Evolutionary conservation across 441 rosid species (phyloP).

Genomic region (Lepidium campestre): DNA sequence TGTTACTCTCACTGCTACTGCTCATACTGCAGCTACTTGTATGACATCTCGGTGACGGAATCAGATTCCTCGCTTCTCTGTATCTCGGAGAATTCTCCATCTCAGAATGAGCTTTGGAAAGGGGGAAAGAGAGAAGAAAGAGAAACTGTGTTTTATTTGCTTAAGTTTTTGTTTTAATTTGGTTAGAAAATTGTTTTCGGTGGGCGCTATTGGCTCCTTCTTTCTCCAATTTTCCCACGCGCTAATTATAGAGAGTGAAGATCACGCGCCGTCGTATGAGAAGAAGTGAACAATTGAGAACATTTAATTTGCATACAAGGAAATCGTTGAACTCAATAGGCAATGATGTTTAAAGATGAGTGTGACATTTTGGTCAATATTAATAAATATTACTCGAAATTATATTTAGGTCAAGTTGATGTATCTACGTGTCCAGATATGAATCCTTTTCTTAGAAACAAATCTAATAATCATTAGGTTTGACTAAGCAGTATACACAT

Average conservation of each 20-base stretch:
- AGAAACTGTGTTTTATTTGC: slow-evolving; percentile 5
- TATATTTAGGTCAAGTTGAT: neutral
- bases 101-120: neutral
- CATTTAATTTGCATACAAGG: neutral
- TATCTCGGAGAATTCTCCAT: slow-evolving; percentile 54
- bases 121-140: neutral
- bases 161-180: slow-evolving; percentile 35
- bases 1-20: slow-evolving; percentile 25
- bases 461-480: slow-evolving; percentile 8
- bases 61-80: slow-evolving; percentile 31
- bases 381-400: slow-evolving; percentile 2
- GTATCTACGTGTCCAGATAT: slow-evolving; percentile 8
- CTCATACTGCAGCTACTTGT: slow-evolving; percentile 31
- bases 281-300: too few relatives aligned
- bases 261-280: slow-evolving; percentile 28
- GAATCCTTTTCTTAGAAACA: neutral
- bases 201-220: slow-evolving; percentile 36
- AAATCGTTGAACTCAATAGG: neutral
- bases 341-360: slow-evolving; percentile 20
- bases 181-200: slow-evolving; percentile 59
- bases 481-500: neutral
- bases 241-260: neutral
- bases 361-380: slow-evolving; percentile 15
- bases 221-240: too few relatives aligned
- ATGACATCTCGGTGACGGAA: slow-evolving; percentile 46